Base-by-base conservation (phyloP, 345 rosid species). In the Kandelia obovata region DNA sequence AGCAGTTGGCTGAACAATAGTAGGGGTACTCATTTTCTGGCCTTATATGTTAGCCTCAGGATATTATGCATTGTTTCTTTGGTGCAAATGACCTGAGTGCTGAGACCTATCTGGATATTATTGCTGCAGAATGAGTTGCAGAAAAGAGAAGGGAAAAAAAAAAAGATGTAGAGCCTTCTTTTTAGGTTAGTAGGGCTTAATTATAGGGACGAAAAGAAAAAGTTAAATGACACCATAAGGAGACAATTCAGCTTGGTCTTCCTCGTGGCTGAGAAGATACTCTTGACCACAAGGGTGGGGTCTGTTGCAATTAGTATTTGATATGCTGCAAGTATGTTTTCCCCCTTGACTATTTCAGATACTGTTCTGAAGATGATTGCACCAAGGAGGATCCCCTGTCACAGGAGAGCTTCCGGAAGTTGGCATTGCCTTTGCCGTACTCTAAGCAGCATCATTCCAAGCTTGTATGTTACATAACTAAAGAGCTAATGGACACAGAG, bases 371-470 rank as follows among this genome's bases (percentile, higher is more conserved):
- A 69, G 92, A 86, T 62, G 93, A 86, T 71, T 95, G 99, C 87
- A 82, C 96, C 73, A 95, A 89, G 79, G 96, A 92, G 83, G 99
- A 95, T 68, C 99, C 99, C 0, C 81, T 95, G 37, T 90, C 99
- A 28, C 99, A 92, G 73, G 97, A 95, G 72, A 85, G 84, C 83
- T 95, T 95, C 84, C 72, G 94, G 74, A 90, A 86, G 79, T 81
- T 95, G 71, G 97, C 98, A 51, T 26, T 69, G 79, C 94, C 94
- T 32, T 80, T 95, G 64, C 98, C 99, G 0, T 92, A 70, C 81
- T 95, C 99, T 15, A 95, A 95, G 83, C 99, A 88, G 85, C 94
- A 92, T 71, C 96, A 95, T 72, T 95, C 98, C 13, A 95, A 95
- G 86, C 98, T 95, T 60, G 94, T 95, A 62, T 95, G 98, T 81